Base-by-base conservation (phyloP, 345 rosid species). In the Combretum micranthum region DNA sequence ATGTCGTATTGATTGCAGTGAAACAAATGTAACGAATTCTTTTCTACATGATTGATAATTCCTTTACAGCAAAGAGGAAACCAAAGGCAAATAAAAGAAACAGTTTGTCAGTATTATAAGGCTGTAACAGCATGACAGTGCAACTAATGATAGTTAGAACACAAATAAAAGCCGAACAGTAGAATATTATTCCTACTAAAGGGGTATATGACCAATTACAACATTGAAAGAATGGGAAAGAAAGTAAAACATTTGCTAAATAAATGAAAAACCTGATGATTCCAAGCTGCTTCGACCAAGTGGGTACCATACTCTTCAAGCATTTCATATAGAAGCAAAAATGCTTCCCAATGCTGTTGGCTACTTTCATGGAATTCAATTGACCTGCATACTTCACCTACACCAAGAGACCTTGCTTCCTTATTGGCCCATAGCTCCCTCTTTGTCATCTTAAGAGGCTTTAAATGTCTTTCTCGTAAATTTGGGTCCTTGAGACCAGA, bases 231-330 rank as follows among this genome's bases (percentile, higher is more conserved):
- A n/a, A 53, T 59, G 42, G 25, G 22, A 53, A 68, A 19, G 21
- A 58, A 54, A 64, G 56, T 37, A 15, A 22, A 32, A 32, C 9
- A 32, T 32, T 32, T 32, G 39, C 4, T 32, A 4, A 9, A 32
- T 32, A 32, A 20, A 49, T 49, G 52, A 49, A 20, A 49, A 37
- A 92, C 98, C 95, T 86, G 98, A 62, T 83, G 90, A 72, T 76
- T 79, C 98, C 98, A 92, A 61, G 93, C 96, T 55, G 96, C 98
- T 76, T 86, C 96, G 56, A 92, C 96, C 20, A 92, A 80, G 71
- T 92, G 96, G 47, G 96, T 86, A n/a, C 98, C 93, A 52, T 76
- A 88, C 74, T 88, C 98, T 67, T 84, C 90, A 61, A 92, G 96
- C 93, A 86, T 92, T 79, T 88, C 96, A 80, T 72, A 88, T 20